Evolutionary conservation across 139 green algal species (phyloP).

Genomic region (Asterochloris erici): DNA sequence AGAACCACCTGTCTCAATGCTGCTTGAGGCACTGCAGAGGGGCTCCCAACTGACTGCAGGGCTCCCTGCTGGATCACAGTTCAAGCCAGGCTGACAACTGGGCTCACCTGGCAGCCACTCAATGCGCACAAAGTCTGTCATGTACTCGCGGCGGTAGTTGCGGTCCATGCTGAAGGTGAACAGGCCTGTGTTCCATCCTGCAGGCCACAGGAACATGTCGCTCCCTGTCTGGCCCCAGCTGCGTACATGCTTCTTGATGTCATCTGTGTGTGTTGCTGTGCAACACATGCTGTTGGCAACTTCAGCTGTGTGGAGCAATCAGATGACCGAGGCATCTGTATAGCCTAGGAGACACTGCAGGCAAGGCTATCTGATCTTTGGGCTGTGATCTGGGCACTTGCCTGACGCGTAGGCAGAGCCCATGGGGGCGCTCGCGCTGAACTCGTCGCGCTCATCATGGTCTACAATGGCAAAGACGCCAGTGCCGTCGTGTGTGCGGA

Average conservation of each 20-base stretch:
- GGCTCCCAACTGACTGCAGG: no score
- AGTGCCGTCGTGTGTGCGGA: conserved; percentile 71
- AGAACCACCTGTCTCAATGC: no score
- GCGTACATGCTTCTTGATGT: background rate
- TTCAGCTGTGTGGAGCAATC: no score
- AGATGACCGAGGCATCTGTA: no score
- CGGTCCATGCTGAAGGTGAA: conserved; percentile 67
- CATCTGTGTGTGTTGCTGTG: no score
- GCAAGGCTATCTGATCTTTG: no score
- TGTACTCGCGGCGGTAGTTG: conserved; percentile 50
- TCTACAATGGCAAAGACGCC: conserved; percentile 79
- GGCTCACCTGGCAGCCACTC: conserved; percentile 55
- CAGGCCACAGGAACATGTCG: background rate
- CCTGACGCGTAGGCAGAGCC: conserved; percentile 68
- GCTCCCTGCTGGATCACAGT: no score
- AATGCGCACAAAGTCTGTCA: conserved; percentile 73
- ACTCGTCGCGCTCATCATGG: conserved; percentile 54
- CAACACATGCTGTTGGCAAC: no score
- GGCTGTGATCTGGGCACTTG: background rate
- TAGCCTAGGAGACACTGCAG: no score
- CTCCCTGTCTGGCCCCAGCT: background rate
- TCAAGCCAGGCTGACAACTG: no score
- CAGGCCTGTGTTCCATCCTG: conserved; percentile 58
- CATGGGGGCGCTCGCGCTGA: conserved; percentile 29
- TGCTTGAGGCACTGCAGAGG: no score